Base-by-base conservation (phyloP, 768 basidiomycete species). In the Leucocoprinus leucothites region DNA sequence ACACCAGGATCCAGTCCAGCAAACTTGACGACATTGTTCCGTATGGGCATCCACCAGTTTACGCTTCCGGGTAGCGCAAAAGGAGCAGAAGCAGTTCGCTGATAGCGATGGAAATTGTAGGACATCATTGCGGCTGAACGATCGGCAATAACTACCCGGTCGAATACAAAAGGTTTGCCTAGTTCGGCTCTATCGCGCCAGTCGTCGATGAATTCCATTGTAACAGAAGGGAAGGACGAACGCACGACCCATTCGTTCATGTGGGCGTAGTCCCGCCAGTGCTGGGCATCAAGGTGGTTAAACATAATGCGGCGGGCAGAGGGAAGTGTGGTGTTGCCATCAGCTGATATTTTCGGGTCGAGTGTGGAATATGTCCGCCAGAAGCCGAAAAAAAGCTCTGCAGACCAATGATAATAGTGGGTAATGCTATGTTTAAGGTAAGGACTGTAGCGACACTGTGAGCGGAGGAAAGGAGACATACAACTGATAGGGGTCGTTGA, bases 381-480 rank as follows among this genome's bases (percentile, higher is more conserved):
- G 61, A 95, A 82, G 38, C 94, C 94, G 60, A 92, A 91, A 73
- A 90, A 87, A 18, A 94, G 81, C 65, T 98, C 94, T 3, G 94
- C 94, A 28, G 88, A 83, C 83, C 90, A 94, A 64, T 98, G 94
- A 67, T 94, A 96, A 67, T 95, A 96, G 69, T 96, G 94, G 1
- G 88, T 89, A 53, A 96, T 80, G 71, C 90, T 92, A 45, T 40
- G 24, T n/a, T n/a, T 13, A 8, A 50, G 22, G 19, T 14, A 22
- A 45, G 42, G 18, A 3, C 8, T 42, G 13, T 18, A 24, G 19
- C 26, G 24, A 45, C 26, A 47, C 31, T 11, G 5, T 31, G 19
- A 19, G 45, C 22, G 21, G 26, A 18, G 25, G 11, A 24, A 25
- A 18, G 25, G 34, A n/a, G 19, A 36, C 22, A 52, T 47, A 90